Evolutionary conservation across 2,329 filamentous ascomycete species (phyloP), one percentile per base, ranked within the genome.

Genomic region (Aspergillus novoparasiticus): DNA sequence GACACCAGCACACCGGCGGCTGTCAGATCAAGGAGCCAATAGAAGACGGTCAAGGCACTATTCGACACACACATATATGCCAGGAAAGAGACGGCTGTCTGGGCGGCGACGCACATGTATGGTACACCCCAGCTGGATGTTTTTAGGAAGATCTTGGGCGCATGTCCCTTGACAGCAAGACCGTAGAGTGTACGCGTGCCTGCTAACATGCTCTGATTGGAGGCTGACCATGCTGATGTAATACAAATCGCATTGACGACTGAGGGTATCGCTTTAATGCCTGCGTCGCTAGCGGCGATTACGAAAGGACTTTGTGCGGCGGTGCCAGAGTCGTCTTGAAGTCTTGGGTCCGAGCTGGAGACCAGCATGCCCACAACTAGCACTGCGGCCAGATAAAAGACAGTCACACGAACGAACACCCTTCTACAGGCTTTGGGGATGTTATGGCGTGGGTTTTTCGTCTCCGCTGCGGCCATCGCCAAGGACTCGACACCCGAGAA

Each of bases 231-330:
- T 0, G 89, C 90, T 0, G 89, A 90, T 0, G 88, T 91, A 67
- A 93, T 83, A 68, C 94, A 89, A 30, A 93, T 83, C 41, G 90
- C 90, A 74, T 94, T 94, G 77, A 94, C 88, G 60, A 94, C 85
- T 6, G 87, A 87, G 0, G 90, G 89, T 5, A 93, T 84, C 8
- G 84, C 88, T 5, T 81, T 82, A 62, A 93, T 88, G 0, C 89
- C 87, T 2, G 90, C 90, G 34, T 86, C 84, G 12, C 85, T 82
- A 43, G 89, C 87, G 21, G 90, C 91, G 66, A 93, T 91, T 63
- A 94, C 90, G 70, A 89, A 92, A 12, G 89, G 89, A 53, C 77
- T 80, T 23, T 67, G 64, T 2, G 71, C 63, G 11, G 76, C 74
- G 71, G 69, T 82, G 1, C 64, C 66, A 1, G 68, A 70, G 8